Evolutionary conservation across 352 stramenopile genomes (phyloP).

Genomic region (Elongisporangium anandrum): DNA sequence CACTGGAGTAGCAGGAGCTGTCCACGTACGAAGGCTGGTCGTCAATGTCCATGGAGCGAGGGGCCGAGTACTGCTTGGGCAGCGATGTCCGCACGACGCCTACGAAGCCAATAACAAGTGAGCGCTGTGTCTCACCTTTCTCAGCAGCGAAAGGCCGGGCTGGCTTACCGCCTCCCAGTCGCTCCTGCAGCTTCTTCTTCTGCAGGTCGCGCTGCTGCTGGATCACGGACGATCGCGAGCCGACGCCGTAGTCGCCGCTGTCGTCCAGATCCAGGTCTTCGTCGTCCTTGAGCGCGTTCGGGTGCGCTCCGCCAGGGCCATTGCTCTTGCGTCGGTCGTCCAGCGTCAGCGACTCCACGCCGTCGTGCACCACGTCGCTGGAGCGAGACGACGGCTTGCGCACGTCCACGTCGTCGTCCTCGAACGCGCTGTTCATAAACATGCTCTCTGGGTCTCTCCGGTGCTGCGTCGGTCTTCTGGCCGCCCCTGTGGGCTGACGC

Average conservation of each 20-base stretch:
- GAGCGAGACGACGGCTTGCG: constrained; percentile 15
- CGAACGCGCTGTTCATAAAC: constrained; percentile 81
- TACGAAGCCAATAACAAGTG: constrained; percentile 6
- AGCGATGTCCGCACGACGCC: constrained; percentile 70
- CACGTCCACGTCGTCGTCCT: constrained; percentile 53
- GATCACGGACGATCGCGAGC: constrained; percentile 71
- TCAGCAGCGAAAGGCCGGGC: neutral
- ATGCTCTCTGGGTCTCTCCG: constrained; percentile 21
- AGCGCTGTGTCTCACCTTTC: neutral
- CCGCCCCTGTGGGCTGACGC: constrained; percentile 6
- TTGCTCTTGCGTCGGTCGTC: constrained; percentile 36
- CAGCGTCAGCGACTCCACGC: constrained; percentile 56
- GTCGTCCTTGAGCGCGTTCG: constrained; percentile 77
- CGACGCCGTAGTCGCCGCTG: constrained; percentile 48
- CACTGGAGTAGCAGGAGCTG: no score
- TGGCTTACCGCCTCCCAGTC: constrained; percentile 63
- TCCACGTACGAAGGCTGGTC: constrained; percentile 72
- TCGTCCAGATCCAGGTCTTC: constrained; percentile 61
- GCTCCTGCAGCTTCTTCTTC: constrained; percentile 85
- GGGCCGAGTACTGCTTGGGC: constrained; percentile 75
- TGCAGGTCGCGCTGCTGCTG: constrained; percentile 82
- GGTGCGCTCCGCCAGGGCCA: constrained; percentile 35
- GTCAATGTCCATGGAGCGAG: constrained; percentile 66
- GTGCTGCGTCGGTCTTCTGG: neutral
- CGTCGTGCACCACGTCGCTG: constrained; percentile 48